Conservation (phyloP, 768 basidiomycete genomes). For the Collybiopsis luxurians region DNA sequence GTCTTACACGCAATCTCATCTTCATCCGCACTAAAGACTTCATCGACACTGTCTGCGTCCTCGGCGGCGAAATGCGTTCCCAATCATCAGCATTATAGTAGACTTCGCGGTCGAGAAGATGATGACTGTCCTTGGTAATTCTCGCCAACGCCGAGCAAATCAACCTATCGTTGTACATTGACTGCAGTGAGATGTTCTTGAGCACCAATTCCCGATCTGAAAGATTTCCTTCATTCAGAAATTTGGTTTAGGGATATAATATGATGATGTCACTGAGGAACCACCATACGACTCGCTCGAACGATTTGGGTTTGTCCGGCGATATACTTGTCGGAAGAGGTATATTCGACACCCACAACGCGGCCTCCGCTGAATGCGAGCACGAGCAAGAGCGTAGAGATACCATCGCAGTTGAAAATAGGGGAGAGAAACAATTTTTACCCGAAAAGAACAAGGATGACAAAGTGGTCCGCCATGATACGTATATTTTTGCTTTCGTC, state of each 20-base stretch:
- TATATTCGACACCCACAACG: constrained; percentile 28
- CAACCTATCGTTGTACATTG: constrained; percentile 35
- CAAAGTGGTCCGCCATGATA: constrained; percentile 18
- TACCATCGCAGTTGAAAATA: no score
- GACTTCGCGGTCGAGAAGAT: no score
- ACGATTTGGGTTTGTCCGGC: constrained; percentile 19
- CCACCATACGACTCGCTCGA: constrained; percentile 23
- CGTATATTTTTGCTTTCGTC: constrained; percentile 22
- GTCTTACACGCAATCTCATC: constrained; percentile 23
- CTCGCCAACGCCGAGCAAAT: constrained; percentile 54
- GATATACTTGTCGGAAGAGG: constrained; percentile 19
- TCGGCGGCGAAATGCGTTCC: constrained; percentile 25
- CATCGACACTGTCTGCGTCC: constrained; percentile 30
- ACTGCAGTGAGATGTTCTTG: constrained; percentile 29
- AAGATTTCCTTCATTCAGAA: neutral
- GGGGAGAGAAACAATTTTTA: constrained; percentile 5
- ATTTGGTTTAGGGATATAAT: neutral
- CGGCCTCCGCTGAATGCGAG: constrained; percentile 8
- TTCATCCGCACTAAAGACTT: constrained; percentile 23
- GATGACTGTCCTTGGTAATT: constrained; percentile 30
- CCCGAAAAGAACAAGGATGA: constrained; percentile 28
- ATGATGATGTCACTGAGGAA: constrained; percentile 15
- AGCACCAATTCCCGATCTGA: constrained; percentile 49
- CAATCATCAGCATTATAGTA: constrained; percentile 11
- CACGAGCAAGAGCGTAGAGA: neutral